Base-by-base conservation (phyloP, 2,329 filamentous ascomycete species). In the Beauveria varroae region DNA sequence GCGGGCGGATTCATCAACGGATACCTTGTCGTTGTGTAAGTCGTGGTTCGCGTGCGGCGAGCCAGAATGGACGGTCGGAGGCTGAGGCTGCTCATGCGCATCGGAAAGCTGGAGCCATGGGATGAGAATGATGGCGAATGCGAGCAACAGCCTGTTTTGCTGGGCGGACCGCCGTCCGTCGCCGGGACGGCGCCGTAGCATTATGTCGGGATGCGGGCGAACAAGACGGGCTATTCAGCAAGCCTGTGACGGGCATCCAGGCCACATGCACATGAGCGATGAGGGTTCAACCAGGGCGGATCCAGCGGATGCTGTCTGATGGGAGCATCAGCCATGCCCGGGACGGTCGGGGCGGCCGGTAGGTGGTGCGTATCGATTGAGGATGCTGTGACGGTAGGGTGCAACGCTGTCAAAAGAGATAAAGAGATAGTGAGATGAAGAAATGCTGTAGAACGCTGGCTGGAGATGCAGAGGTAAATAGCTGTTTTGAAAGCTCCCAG, bases 101-200 rank as follows among this genome's bases (percentile, higher is more conserved):
- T 85, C 80, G 76, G 82, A 81, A 66, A 85, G 75, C 60, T 74
- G 74, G 52, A 79, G 68, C 75, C 78, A 82, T 58, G 84, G 82
- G 63, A 87, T 71, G 61, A 87, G 73, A 62, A 87, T 75, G 64
- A 86, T 72, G 67, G 80, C 81, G 71, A 86, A 78, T 72, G 83
- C 81, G 71, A 85, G 70, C 71, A 81, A 68, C 68, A 77, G 72
- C 71, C 74, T 76, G 68, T 77, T 74, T 73, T 80, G 76, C 63
- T 74, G 73, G 65, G 73, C 73, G 71, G 74, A 71, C 77, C 76
- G 74, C 76, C 78, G 76, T 71, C 78, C 80, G 74, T 82, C 81
- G 76, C 81, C 82, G 69, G 80, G 80, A 73, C 84, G 84, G 79
- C 84, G 83, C 82, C 82, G 85, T 79, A 83, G 78, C 84, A 87